Percentiles rank a stretch among this genome's conserved stretches.
Evolutionary conservation across 2,329 filamentous ascomycete genomes (phyloP).

Genomic region (Moelleriella libera): DNA sequence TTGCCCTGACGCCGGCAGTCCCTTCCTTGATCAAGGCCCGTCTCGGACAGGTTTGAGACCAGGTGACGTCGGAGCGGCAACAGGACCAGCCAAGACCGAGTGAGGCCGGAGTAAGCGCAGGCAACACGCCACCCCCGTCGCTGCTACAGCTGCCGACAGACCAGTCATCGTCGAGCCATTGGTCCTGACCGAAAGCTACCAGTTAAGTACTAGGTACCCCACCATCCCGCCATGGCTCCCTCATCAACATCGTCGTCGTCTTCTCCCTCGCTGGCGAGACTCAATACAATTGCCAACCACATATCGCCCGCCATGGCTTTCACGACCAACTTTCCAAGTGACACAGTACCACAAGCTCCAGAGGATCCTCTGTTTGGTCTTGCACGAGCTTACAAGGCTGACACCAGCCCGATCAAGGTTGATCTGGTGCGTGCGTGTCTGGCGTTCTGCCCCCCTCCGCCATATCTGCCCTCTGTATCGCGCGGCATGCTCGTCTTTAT

Average conservation of each 20-base stretch:
- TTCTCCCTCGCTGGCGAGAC: conserved; percentile 34
- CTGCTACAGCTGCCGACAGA: neutral
- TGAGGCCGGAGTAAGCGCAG: neutral
- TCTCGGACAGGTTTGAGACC: neutral
- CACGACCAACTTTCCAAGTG: conserved; percentile 56
- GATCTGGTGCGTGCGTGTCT: conserved; percentile 54
- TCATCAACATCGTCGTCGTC: conserved; percentile 18
- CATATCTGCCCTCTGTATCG: neutral
- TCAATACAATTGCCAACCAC: conserved; percentile 53
- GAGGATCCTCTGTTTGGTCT: conserved; percentile 92
- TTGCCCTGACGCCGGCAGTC: neutral
- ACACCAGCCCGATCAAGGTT: conserved; percentile 67
- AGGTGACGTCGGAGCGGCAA: conserved; percentile 1
- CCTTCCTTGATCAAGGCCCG: neutral
- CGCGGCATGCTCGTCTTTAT: neutral
- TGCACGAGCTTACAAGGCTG: conserved; percentile 75
- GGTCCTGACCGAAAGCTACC: neutral
- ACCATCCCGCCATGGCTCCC: conserved; percentile 6
- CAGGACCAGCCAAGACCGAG: conserved; percentile 2
- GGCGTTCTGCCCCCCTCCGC: neutral
- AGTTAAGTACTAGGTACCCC: neutral
- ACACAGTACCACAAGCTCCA: conserved; percentile 74
- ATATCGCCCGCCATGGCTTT: conserved; percentile 44
- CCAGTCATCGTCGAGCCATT: conserved; percentile 1
- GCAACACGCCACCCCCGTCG: neutral